These are phyloP conservation scores for Echinochloa phyllopogon DNA, from an alignment of 176 grass and related monocot genomes.

Conservation along the genomic window DNA sequence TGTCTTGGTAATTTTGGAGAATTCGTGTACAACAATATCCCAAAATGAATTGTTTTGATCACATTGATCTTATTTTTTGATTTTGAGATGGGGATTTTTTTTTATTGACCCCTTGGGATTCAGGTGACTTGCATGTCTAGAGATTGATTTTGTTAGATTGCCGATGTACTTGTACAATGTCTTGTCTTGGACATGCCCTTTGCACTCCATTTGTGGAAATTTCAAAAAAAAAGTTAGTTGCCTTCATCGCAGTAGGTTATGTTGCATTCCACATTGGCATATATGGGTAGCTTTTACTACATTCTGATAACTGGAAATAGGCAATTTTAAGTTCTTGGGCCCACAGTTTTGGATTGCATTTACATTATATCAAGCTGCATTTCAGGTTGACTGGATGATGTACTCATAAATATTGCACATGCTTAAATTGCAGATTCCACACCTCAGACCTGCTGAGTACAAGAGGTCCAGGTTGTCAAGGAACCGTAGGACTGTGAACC, in stretches of 20 bases:
- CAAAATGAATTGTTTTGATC: not conserved
- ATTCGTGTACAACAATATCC: not conserved
- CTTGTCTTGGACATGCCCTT: not conserved
- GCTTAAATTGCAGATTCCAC: conserved; percentile 51
- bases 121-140: not conserved
- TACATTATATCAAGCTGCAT: not conserved
- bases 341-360: not conserved
- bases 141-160: not conserved
- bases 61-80: not conserved
- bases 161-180: not conserved
- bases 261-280: not conserved
- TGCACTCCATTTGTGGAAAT: not conserved
- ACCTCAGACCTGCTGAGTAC: conserved; percentile 64
- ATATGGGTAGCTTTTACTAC: not conserved
- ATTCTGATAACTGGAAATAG: not conserved
- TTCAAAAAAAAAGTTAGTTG: not conserved
- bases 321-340: not conserved
- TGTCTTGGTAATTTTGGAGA: not conserved
- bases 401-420: not conserved
- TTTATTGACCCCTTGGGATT: not conserved
- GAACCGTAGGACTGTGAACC: conserved; percentile 76
- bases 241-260: not conserved
- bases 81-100: not conserved
- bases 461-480: conserved; percentile 67
- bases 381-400: not conserved